These are phyloP conservation scores for Furcasterigmium sp. DNA, from an alignment of 2,329 filamentous ascomycete genomes.

Conservation along the genomic window DNA sequence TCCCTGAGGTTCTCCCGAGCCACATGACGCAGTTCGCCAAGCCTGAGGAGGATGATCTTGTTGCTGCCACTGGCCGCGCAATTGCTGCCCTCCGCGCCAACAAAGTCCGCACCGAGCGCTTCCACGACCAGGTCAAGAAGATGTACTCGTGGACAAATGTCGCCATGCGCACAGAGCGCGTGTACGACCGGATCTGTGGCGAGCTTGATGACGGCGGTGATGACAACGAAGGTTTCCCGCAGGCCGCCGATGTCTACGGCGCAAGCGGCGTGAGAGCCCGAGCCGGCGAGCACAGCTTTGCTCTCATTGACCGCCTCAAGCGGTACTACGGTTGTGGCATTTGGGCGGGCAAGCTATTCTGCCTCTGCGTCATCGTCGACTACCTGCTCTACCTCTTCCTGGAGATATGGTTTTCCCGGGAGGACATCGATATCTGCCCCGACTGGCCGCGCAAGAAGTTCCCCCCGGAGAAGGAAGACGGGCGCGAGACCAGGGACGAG, in stretches of 20 bases:
- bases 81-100: constrained; percentile 82
- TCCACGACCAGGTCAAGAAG: constrained; percentile 93
- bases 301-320: constrained; percentile 90
- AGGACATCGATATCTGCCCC: constrained; percentile 80
- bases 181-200: constrained; percentile 89
- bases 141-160: constrained; percentile 99
- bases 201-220: constrained; percentile 77
- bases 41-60: constrained; percentile 92
- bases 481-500: constrained; percentile 18
- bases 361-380: constrained; percentile 88
- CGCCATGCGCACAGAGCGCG: constrained; percentile 84
- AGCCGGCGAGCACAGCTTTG: constrained; percentile 73
- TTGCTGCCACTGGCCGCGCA: constrained; percentile 81
- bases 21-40: constrained; percentile 98
- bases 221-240: constrained; percentile 53
- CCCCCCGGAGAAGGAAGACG: neutral
- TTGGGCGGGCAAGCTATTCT: constrained; percentile 97
- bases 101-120: constrained; percentile 83
- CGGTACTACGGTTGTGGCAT: constrained; percentile 97
- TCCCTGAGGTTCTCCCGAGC: constrained; percentile 88
- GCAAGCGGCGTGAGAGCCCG: constrained; percentile 64
- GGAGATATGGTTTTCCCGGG: constrained; percentile 80
- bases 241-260: constrained; percentile 41
- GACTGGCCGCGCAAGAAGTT: constrained; percentile 81
- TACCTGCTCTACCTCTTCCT: constrained; percentile 86